Evolutionary conservation across 1,284 basidiomycete genomes (phyloP).

Genomic region (Trichosporon faecale): DNA sequence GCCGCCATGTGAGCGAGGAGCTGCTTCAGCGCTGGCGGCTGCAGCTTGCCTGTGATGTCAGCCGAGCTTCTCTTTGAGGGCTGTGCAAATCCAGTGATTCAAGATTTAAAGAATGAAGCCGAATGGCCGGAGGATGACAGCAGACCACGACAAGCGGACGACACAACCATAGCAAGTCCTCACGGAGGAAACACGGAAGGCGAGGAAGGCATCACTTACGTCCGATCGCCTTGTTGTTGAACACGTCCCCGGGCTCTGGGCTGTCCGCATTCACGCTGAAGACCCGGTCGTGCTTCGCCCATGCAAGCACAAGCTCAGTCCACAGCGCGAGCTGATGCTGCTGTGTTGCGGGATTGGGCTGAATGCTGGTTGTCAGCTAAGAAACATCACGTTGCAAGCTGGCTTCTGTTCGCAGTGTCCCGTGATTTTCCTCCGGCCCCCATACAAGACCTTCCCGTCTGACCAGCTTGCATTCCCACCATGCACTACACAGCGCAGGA

Average conservation of each 20-base stretch:
- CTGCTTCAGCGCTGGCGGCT: constrained; percentile 33
- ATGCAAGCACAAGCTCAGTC: constrained; percentile 53
- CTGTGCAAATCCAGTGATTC: too few relatives aligned
- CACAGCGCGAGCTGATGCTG: constrained; percentile 55
- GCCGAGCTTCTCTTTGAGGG: too few relatives aligned
- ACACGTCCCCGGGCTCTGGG: constrained; percentile 40
- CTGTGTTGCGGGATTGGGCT: constrained; percentile 55
- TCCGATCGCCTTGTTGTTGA: constrained; percentile 46
- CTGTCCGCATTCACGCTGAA: constrained; percentile 51
- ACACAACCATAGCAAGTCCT: too few relatives aligned
- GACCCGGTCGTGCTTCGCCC: constrained; percentile 50
- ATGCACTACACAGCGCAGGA: too few relatives aligned
- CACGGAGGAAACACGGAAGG: neutral
- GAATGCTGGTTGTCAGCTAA: constrained; percentile 39
- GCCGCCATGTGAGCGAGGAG: constrained; percentile 43
- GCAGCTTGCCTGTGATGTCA: constrained; percentile 33
- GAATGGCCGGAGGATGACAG: too few relatives aligned
- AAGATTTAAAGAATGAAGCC: too few relatives aligned
- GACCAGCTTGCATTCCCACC: too few relatives aligned
- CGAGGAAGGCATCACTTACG: constrained; percentile 35
- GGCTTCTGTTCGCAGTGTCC: too few relatives aligned
- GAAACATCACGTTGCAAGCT: too few relatives aligned
- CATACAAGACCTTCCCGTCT: too few relatives aligned
- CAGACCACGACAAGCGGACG: too few relatives aligned
- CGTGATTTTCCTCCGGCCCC: too few relatives aligned